Evolutionary conservation across 2,329 filamentous ascomycete species (phyloP).

Genomic region (Triangularia setosa): DNA sequence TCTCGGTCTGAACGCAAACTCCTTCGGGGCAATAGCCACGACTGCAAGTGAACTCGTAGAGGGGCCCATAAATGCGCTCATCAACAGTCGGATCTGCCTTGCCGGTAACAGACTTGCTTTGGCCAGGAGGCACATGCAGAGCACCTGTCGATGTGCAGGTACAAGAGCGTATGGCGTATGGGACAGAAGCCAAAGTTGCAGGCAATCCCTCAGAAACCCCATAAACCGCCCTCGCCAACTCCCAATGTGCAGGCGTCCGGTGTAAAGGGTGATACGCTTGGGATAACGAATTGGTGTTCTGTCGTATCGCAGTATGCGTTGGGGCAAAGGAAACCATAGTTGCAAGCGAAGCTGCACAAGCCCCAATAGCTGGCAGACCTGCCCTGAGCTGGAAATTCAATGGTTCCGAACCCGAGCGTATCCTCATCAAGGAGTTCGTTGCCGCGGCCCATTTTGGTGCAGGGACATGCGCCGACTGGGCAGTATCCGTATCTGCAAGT

Average conservation of each 20-base stretch:
- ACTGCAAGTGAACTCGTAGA: not conserved
- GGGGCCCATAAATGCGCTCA: not conserved
- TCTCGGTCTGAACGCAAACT: not conserved
- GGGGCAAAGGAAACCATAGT: slow-evolving; percentile 16
- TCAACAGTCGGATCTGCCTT: not conserved
- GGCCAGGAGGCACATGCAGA: not conserved
- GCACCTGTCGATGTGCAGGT: not conserved
- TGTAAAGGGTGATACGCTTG: slow-evolving; percentile 5
- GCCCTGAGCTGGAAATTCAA: slow-evolving; percentile 21
- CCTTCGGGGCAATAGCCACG: not conserved
- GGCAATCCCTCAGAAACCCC: not conserved
- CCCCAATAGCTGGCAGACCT: slow-evolving; percentile 20
- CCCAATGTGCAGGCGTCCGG: slow-evolving; percentile 1
- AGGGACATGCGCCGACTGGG: slow-evolving; percentile 26
- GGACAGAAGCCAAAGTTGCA: slow-evolving; percentile 15
- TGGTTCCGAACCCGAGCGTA: not conserved
- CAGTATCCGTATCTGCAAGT: slow-evolving; percentile 30
- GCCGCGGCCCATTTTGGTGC: slow-evolving; percentile 18
- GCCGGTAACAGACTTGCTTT: not conserved
- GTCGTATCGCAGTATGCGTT: slow-evolving; percentile 6
- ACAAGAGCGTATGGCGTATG: not conserved
- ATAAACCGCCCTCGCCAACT: not conserved
- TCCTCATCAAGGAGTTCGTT: not conserved
- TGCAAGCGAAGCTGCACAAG: slow-evolving; percentile 21
- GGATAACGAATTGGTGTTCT: not conserved